These are phyloP conservation scores for Phytophthora multivora DNA, from an alignment of 352 stramenopile species.

Conservation along the genomic window DNA sequence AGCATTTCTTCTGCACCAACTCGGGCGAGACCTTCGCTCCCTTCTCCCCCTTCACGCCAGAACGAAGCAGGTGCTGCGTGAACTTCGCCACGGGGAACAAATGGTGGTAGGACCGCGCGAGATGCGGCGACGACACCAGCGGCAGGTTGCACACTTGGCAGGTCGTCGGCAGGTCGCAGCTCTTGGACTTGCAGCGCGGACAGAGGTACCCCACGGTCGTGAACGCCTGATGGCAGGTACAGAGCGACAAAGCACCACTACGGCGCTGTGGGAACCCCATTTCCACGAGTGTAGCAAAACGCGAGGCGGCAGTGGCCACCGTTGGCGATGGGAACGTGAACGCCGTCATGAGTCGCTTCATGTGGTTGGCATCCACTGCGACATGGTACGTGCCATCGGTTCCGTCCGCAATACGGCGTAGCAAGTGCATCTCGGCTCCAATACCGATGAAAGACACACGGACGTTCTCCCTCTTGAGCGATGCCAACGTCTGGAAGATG, in stretches of 20 bases:
- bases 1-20: conserved; percentile 65
- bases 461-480: conserved; percentile 91
- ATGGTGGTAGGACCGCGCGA: conserved; percentile 98
- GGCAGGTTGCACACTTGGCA: conserved; percentile 97
- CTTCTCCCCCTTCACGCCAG: conserved; percentile 22
- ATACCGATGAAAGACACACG: conserved; percentile 94
- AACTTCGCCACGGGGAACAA: conserved; percentile 97
- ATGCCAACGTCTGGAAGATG: conserved; percentile 93
- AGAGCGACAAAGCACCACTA: conserved; percentile 79
- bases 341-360: conserved; percentile 91
- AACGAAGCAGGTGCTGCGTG: conserved; percentile 65
- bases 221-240: conserved; percentile 86
- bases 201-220: conserved; percentile 93
- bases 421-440: conserved; percentile 93
- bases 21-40: conserved; percentile 14
- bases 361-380: conserved; percentile 92
- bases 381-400: conserved; percentile 95
- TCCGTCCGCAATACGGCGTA: conserved; percentile 87
- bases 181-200: conserved; percentile 94
- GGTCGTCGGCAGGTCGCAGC: conserved; percentile 94
- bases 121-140: conserved; percentile 96
- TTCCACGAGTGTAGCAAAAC: conserved; percentile 81
- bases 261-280: conserved; percentile 86
- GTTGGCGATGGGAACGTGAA: conserved; percentile 95
- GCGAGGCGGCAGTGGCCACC: conserved; percentile 64